Percentiles rank a stretch among this genome's conserved stretches.
Conservation (phyloP, 1,284 basidiomycete genomes). For the Tilletia caries region DNA sequence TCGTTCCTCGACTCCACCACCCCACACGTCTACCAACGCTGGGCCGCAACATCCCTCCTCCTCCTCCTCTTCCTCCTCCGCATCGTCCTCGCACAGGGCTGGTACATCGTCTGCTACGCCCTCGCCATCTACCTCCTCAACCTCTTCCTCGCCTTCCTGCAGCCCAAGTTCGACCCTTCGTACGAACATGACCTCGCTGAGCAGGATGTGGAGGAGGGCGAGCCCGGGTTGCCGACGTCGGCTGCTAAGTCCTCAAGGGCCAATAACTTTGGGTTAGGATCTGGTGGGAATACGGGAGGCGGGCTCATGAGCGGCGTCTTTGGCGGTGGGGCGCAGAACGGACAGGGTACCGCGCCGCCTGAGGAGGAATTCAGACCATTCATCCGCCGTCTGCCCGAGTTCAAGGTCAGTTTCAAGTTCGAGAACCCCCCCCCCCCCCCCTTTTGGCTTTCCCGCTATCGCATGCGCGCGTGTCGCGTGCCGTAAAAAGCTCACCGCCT, state of each 20-base stretch:
- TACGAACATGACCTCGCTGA: conserved; percentile 86
- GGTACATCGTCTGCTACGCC: conserved; percentile 69
- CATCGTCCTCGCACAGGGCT: conserved; percentile 84
- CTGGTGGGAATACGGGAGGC: conserved; percentile 24
- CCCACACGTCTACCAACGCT: conserved; percentile 80
- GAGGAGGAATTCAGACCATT: conserved; percentile 66
- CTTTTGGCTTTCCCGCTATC: too few species aligned
- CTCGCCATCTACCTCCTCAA: conserved; percentile 54
- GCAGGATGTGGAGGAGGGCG: conserved; percentile 92
- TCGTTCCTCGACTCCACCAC: conserved; percentile 83
- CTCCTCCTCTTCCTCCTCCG: conserved; percentile 77
- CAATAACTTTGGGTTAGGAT: conserved; percentile 21
- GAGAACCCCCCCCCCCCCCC: neutral
- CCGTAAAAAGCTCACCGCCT: too few species aligned
- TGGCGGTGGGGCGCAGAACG: conserved; percentile 67
- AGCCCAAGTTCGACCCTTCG: conserved; percentile 93
- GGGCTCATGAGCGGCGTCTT: conserved; percentile 50
- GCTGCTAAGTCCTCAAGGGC: conserved; percentile 29
- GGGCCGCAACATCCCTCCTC: conserved; percentile 74
- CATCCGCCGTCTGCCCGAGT: conserved; percentile 88
- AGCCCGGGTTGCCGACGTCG: conserved; percentile 56
- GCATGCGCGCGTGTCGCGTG: neutral
- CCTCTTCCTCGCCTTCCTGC: conserved; percentile 78
- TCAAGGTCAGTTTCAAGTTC: conserved; percentile 72
- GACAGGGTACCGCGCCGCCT: conserved; percentile 19